Conservation (phyloP, 1,284 basidiomycete species). For the Rhodotorula sp. region DNA sequence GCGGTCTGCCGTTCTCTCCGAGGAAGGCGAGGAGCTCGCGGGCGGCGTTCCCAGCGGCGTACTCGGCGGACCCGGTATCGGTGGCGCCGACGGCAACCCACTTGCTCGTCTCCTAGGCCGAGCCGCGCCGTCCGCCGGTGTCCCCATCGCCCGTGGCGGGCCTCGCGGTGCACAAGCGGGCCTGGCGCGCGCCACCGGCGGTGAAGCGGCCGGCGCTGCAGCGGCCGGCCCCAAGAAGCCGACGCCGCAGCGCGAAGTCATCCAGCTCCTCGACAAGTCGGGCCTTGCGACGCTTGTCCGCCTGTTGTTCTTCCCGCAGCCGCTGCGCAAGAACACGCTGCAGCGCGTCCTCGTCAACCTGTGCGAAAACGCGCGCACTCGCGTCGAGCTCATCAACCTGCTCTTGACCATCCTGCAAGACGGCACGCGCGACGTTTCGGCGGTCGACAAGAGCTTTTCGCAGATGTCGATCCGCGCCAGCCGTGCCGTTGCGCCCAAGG, state of each 20-base stretch:
- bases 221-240: slow-evolving; percentile 28
- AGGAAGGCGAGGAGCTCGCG: slow-evolving; percentile 57
- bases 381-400: slow-evolving; percentile 88
- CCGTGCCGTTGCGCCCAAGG: slow-evolving; percentile 64
- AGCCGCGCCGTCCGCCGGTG: not conserved
- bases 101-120: not conserved
- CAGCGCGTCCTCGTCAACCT: slow-evolving; percentile 91
- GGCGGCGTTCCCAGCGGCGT: not conserved
- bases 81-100: not conserved
- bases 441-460: slow-evolving; percentile 90
- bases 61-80: not conserved
- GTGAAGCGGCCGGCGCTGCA: not conserved
- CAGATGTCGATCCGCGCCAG: slow-evolving; percentile 79
- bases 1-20: slow-evolving; percentile 80
- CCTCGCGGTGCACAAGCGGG: not conserved
- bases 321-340: slow-evolving; percentile 78
- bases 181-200: not conserved
- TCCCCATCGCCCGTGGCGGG: not conserved
- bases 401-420: slow-evolving; percentile 91
- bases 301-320: slow-evolving; percentile 93
- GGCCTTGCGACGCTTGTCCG: slow-evolving; percentile 88
- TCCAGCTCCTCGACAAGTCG: slow-evolving; percentile 88
- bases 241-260: slow-evolving; percentile 63
- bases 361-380: slow-evolving; percentile 90
- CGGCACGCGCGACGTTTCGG: slow-evolving; percentile 85